phyloP scores from a whole-genome alignment of 1,139 yeast genomes.

The Debaryomyces fabryi region DNA sequence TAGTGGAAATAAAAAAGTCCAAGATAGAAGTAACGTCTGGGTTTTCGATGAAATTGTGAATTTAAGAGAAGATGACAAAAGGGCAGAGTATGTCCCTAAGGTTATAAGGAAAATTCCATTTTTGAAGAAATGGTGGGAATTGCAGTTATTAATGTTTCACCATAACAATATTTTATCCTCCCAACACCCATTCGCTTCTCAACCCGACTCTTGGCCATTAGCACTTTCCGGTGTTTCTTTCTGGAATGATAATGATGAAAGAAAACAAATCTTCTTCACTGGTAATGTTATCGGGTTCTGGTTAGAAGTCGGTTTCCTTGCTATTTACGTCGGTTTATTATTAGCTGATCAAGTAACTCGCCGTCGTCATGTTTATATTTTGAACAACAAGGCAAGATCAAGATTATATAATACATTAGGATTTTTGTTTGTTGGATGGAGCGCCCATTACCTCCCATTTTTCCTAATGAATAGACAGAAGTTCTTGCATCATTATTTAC shows the following conservation, averaged over 20 bases:
- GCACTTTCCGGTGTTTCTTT: constrained; percentile 90
- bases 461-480: constrained; percentile 91
- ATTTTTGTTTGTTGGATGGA: constrained; percentile 86
- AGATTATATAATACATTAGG: constrained; percentile 81
- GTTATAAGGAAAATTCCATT: constrained; percentile 64
- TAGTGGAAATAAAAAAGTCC: constrained; percentile 85
- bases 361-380: constrained; percentile 65
- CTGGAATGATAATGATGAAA: constrained; percentile 76
- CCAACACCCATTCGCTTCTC: constrained; percentile 95
- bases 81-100: constrained; percentile 63
- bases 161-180: constrained; percentile 86
- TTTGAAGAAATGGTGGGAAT: constrained; percentile 84
- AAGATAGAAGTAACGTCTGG: constrained; percentile 75
- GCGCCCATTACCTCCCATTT: constrained; percentile 87
- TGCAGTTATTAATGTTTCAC: constrained; percentile 86
- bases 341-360: constrained; percentile 77
- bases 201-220: constrained; percentile 94
- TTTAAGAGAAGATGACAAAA: constrained; percentile 54
- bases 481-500: constrained; percentile 92
- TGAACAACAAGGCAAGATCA: constrained; percentile 66
- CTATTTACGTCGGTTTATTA: constrained; percentile 61
- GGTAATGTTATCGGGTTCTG: constrained; percentile 95
- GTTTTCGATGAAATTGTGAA: constrained; percentile 69
- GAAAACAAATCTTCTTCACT: constrained; percentile 78
- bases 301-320: constrained; percentile 72